Conservation (phyloP, 371 early-diverging fungal genomes). For the Mortierella sp. region DNA sequence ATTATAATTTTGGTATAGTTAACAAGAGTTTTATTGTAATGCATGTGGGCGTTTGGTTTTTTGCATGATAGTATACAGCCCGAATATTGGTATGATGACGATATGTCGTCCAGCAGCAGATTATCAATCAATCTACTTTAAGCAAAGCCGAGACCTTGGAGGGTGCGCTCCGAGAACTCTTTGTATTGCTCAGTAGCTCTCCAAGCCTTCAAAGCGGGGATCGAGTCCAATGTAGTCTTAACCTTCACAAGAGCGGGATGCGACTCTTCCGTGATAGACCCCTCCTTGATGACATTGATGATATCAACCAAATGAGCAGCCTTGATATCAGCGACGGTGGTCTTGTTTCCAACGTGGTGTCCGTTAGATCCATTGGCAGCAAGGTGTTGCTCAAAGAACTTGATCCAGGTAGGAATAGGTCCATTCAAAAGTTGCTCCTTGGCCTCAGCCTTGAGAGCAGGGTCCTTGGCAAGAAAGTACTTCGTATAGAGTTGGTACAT, state of each 20-base stretch:
- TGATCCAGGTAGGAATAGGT: conserved; percentile 16
- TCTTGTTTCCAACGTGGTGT: conserved; percentile 25
- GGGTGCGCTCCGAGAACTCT: background rate
- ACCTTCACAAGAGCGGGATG: conserved; percentile 19
- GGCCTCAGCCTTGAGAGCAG: conserved; percentile 16
- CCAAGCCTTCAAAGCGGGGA: conserved; percentile 3
- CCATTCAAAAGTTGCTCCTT: conserved; percentile 6
- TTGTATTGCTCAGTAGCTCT: conserved; percentile 18
- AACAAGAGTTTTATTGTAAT: too few species aligned
- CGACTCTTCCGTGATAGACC: conserved; percentile 9
- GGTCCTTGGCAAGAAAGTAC: conserved; percentile 8
- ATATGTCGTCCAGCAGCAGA: too few species aligned
- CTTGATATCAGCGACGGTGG: conserved; percentile 21
- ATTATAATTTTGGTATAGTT: too few species aligned
- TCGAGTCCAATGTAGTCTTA: conserved; percentile 1
- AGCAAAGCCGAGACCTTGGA: background rate
- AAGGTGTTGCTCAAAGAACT: conserved; percentile 26
- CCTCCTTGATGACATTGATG: conserved; percentile 7
- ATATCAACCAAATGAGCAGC: conserved; percentile 3
- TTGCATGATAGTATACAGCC: too few species aligned
- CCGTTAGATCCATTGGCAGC: conserved; percentile 26
- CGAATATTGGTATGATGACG: too few species aligned
- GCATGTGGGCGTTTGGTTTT: too few species aligned
- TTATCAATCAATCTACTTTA: too few species aligned
- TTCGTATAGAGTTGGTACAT: background rate